These are phyloP conservation scores for Inonotus obliquus DNA, from an alignment of 1,284 basidiomycete genomes.

Conservation along the genomic window DNA sequence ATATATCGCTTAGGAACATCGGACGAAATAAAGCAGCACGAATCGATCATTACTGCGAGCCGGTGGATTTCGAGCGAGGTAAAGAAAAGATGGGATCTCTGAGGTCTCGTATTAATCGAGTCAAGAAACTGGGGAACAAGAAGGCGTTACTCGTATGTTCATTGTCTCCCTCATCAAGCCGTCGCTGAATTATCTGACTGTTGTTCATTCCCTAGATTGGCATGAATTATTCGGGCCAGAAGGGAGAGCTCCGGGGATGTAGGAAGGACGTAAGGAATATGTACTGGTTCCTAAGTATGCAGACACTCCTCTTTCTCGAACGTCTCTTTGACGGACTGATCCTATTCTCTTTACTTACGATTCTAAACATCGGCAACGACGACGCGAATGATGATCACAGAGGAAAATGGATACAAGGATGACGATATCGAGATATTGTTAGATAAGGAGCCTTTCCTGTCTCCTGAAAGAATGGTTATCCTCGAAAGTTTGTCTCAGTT, in stretches of 20 bases:
- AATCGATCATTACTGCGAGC: neutral
- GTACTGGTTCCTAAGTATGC: slow-evolving; percentile 65
- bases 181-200: neutral
- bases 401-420: slow-evolving; percentile 62
- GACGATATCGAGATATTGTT: slow-evolving; percentile 87
- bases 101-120: neutral
- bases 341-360: no score
- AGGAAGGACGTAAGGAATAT: slow-evolving; percentile 87
- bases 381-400: slow-evolving; percentile 29
- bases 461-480: slow-evolving; percentile 79
- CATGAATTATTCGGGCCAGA: slow-evolving; percentile 75
- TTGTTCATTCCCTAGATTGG: slow-evolving; percentile 50
- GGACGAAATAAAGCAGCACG: neutral
- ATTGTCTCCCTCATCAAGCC: neutral
- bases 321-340: no score
- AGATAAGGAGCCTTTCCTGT: slow-evolving; percentile 60
- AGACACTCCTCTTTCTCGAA: no score
- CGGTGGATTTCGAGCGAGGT: neutral
- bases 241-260: slow-evolving; percentile 68
- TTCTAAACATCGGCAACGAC: no score
- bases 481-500: slow-evolving; percentile 86
- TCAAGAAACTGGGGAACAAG: slow-evolving; percentile 40
- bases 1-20: neutral
- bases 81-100: neutral
- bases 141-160: slow-evolving; percentile 71